phyloP scores from a whole-genome alignment of 2,329 filamentous ascomycete species.

The Apiospora malaysiana region DNA sequence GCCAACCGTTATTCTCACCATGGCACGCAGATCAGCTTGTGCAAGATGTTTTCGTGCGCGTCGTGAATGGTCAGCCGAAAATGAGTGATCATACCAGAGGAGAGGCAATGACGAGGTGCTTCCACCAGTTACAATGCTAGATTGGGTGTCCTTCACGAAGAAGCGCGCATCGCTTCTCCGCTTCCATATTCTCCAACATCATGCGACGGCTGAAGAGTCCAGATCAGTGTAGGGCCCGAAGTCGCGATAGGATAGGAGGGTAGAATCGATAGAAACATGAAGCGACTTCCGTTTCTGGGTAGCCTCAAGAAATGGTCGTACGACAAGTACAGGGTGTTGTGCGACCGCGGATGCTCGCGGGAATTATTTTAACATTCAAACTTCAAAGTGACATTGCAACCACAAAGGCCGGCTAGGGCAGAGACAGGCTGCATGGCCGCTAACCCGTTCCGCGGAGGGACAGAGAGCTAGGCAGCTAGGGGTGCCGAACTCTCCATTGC shows the following conservation, averaged over 20 bases:
- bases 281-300: not conserved
- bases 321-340: not conserved
- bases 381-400: not conserved
- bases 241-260: not conserved
- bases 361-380: not conserved
- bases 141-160: not conserved
- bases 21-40: slow-evolving; percentile 3
- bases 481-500: not conserved
- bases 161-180: not conserved
- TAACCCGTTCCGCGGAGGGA: not conserved
- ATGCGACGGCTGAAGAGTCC: not conserved
- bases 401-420: not conserved
- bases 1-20: not conserved
- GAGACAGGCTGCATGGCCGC: slow-evolving; percentile 1
- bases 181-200: not conserved
- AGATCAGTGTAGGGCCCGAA: not conserved
- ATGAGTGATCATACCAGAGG: not conserved
- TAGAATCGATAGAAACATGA: not conserved
- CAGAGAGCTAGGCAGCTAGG: not conserved
- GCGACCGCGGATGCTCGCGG: not conserved
- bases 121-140: not conserved
- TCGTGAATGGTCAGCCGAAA: not conserved
- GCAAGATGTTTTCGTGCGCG: not conserved
- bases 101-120: slow-evolving; percentile 2
- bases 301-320: not conserved